These are phyloP conservation scores for Excoecaria cochinchinensis DNA, from an alignment of 345 rosid genomes.

Conservation along the genomic window DNA sequence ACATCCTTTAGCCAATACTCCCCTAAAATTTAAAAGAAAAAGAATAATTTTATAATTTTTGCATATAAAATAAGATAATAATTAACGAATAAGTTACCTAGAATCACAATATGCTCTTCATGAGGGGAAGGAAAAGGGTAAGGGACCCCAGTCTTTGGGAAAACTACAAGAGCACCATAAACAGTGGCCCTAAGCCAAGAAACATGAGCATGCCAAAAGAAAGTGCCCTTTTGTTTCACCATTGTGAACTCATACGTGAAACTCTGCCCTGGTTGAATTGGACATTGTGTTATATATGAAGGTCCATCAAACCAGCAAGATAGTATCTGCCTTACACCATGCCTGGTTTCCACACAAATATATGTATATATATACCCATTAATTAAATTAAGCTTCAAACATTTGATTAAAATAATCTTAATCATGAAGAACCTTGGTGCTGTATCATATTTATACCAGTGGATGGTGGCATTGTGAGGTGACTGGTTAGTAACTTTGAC, in stretches of 20 bases:
- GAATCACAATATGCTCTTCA: constrained; percentile 58
- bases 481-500: constrained; percentile 68
- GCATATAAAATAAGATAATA: background rate
- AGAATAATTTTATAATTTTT: background rate
- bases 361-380: background rate
- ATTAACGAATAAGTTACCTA: constrained; percentile 37
- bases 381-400: no score
- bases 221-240: constrained; percentile 70
- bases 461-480: constrained; percentile 76
- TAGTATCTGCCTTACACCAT: constrained; percentile 74
- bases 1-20: constrained; percentile 78
- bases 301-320: constrained; percentile 95
- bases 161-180: constrained; percentile 67
- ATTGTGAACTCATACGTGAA: constrained; percentile 73
- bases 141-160: constrained; percentile 63
- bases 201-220: constrained; percentile 85
- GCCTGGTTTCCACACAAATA: constrained; percentile 38
- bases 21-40: constrained; percentile 35
- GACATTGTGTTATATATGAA: constrained; percentile 85
- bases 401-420: no score
- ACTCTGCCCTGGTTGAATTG: constrained; percentile 67
- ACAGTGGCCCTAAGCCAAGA: constrained; percentile 86
- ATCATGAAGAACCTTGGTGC: no score
- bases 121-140: constrained; percentile 68
- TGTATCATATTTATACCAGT: constrained; percentile 44